Base-by-base conservation (phyloP, 2,329 filamentous ascomycete species). In the Aspergillus hortae region DNA sequence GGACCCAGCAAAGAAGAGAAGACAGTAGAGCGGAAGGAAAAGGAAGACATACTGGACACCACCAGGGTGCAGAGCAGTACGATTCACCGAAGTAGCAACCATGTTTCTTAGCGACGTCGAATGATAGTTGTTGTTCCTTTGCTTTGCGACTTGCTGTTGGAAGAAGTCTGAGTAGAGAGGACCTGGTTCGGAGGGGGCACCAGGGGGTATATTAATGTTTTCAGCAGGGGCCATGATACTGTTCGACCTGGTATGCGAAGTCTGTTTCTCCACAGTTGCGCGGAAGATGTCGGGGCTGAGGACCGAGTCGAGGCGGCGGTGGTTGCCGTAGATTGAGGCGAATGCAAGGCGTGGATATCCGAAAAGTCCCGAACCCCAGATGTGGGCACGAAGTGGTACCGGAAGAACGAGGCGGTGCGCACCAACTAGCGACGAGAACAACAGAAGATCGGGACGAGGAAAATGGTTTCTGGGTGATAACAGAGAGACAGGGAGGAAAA, bases 1-100 rank as follows among this genome's bases (percentile, higher is more conserved):
- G 19, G 25, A 33, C 15, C 11, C 23, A 41, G 21, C 3, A 15
- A 44, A 30, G 30, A 33, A 38, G 47, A 45, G 32, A 52, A 56
- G 51, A 48, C 25, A 25, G 40, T 15, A 30, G 14, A 47, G 27
- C 35, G 43, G 54, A 46, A 23, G 23, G 33, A 23, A 48, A 48
- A 51, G 36, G 35, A 30, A 44, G 52, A 87, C 90, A 75, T 83
- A 95, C 90, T 88, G 81, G 63, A 96, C 88, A 86, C 92, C 92
- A 73, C 85, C 80, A 58, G 92, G 92, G 83, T 96, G 91, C 64
- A 96, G 87, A 67, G 84, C 84, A 67, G 92, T 96, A 80, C 92
- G 92, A 85, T 96, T 96, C 69, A 96, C 84, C 65, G 74, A 80
- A 62, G 79, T 73, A 61, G 76, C 73, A 63, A 78, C 73, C 74